Evolutionary conservation across 1,139 yeast genomes (phyloP), one percentile per base, ranked within the genome.

Genomic region (Taphrina pruni): DNA sequence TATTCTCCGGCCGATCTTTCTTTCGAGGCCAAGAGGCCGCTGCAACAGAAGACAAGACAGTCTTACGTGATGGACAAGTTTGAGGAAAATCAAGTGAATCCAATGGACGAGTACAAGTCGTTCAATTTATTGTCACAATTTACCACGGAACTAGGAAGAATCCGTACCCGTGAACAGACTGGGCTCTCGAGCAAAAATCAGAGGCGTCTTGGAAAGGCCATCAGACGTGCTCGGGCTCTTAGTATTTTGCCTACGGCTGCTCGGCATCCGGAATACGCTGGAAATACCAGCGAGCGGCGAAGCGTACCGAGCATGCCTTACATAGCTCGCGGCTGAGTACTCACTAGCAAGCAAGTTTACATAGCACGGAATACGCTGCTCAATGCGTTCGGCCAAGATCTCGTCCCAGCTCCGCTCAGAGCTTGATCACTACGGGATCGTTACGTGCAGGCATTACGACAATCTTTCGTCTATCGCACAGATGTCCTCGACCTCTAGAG

Each of bases 221-320:
- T 65, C 66, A 83, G 87, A 75, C 81, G 92, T 67, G 87, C 91
- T 20, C 81, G 92, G 73, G 85, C 87, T 3, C 85, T 87, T 70
- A 94, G 95, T 0, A 80, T 88, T 70, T 80, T 89, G 75, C 84
- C 90, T 38, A 79, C 86, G 67, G 65, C 67, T 20, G 67, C 67
- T 7, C 38, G 52, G 20, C 61, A 64, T 46, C 67, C 67, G 11
- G 48, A 54, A 21, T 54, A 36, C 43, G 12, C 39, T 58, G 39
- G 32, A 32, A 45, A n/a, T 32, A 4, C 32, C 32, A 32, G 39
- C 51, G 51, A 45, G 21, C 20, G 54, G 36, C 9, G 36, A n/a
- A 50, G 21, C 36, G 20, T 6, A 17, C 54, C 54, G n/a, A 21
- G 54, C 36, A 50, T 50, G 54, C 9, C 6, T 11, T 50, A 50